Evolutionary conservation across 768 basidiomycete species (phyloP).

Genomic region (Hebeloma cylindrosporum): DNA sequence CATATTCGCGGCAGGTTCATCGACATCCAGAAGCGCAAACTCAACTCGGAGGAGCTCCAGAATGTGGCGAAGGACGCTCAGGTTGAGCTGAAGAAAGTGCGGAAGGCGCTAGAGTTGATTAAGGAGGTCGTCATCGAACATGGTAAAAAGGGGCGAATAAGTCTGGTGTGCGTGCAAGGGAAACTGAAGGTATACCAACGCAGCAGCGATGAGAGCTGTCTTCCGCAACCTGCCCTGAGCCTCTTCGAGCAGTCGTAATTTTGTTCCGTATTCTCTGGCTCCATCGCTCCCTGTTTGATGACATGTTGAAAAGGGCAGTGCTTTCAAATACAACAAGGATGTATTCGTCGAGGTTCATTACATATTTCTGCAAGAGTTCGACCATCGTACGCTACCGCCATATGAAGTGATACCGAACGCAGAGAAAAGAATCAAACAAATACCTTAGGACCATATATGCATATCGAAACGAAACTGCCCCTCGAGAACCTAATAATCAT

Average conservation of each 20-base stretch:
- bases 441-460: too few relatives aligned
- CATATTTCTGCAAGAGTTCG: too few relatives aligned
- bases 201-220: constrained; percentile 37
- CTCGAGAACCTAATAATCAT: too few relatives aligned
- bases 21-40: constrained; percentile 47
- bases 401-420: too few relatives aligned
- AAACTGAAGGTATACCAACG: constrained; percentile 53
- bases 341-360: too few relatives aligned
- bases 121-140: constrained; percentile 49
- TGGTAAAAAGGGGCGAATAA: constrained; percentile 52
- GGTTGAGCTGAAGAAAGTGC: constrained; percentile 36
- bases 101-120: constrained; percentile 43
- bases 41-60: constrained; percentile 37
- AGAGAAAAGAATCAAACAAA: too few relatives aligned
- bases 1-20: constrained; percentile 57
- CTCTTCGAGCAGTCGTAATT: constrained; percentile 26
- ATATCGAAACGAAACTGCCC: too few relatives aligned
- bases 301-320: not conserved
- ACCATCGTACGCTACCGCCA: too few relatives aligned
- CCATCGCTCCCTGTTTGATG: not conserved
- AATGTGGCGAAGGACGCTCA: constrained; percentile 32
- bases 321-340: too few relatives aligned
- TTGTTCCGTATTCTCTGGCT: not conserved
- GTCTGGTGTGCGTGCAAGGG: constrained; percentile 50
- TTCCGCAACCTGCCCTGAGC: constrained; percentile 45